These are phyloP conservation scores for Yarrowia sp. DNA, from an alignment of 805 yeast genomes.

Conservation along the genomic window DNA sequence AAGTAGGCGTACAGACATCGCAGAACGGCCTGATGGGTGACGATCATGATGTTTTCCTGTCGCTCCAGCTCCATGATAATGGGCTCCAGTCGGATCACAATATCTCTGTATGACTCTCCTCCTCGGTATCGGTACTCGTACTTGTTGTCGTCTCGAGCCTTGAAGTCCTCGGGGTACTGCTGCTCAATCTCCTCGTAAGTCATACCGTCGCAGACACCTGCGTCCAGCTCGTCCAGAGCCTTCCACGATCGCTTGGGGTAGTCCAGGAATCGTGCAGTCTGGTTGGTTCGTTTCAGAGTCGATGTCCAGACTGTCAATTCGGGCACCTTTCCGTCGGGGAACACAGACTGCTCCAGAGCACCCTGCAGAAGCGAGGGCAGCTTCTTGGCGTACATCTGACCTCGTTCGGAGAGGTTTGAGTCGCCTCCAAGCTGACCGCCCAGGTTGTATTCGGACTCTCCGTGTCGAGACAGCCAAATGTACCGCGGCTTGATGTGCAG, in stretches of 20 bases:
- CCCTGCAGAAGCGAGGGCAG: conserved; percentile 72
- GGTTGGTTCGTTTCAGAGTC: conserved; percentile 85
- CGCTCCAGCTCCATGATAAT: conserved; percentile 97
- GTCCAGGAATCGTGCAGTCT: conserved; percentile 80
- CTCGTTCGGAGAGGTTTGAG: conserved; percentile 78
- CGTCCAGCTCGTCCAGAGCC: conserved; percentile 94
- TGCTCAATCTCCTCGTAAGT: conserved; percentile 90
- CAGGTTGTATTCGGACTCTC: conserved; percentile 87
- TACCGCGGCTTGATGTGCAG: conserved; percentile 87
- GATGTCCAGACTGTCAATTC: conserved; percentile 94
- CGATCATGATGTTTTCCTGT: conserved; percentile 91
- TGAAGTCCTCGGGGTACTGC: conserved; percentile 88
- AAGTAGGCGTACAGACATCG: conserved; percentile 96
- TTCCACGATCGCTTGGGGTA: conserved; percentile 89
- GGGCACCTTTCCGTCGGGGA: conserved; percentile 41
- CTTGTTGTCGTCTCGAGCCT: conserved; percentile 92
- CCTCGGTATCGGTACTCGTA: conserved; percentile 95
- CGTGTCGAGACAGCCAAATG: conserved; percentile 94
- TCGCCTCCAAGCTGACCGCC: conserved; percentile 97
- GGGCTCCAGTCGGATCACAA: conserved; percentile 91
- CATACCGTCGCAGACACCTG: conserved; percentile 96
- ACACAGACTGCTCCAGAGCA: conserved; percentile 41
- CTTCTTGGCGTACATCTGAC: conserved; percentile 76
- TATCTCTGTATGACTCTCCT: conserved; percentile 95
- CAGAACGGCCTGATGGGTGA: conserved; percentile 96